These are phyloP conservation scores for Medicago truncatula DNA, from an alignment of 306 rosid species.

Conservation along the genomic window MtrunA17r5.0-ANR NC_053046.1:25060501-25061000, in stretches of 20 bases:
- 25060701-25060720: background rate
- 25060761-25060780: conserved; percentile 84
- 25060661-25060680: too few relatives aligned
- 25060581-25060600: too few relatives aligned
- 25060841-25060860: background rate
- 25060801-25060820: conserved; percentile 17
- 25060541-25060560: background rate
- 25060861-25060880: conserved; percentile 1
- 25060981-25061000: conserved; percentile 32
- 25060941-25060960: conserved; percentile 1
- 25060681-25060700: too few relatives aligned
- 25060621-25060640: too few relatives aligned
- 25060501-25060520: background rate
- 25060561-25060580: background rate
- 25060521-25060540: background rate
- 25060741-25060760: conserved; percentile 82
- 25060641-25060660: too few relatives aligned
- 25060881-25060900: conserved; percentile 21
- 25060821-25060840: background rate
- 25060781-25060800: conserved; percentile 84
- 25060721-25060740: conserved; percentile 32
- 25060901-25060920: conserved; percentile 8
- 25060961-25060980: background rate
- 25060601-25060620: too few relatives aligned
- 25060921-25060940: background rate